Evolutionary conservation across 2,329 filamentous ascomycete genomes (phyloP).

Genomic region (Ceratocystis ficicola): DNA sequence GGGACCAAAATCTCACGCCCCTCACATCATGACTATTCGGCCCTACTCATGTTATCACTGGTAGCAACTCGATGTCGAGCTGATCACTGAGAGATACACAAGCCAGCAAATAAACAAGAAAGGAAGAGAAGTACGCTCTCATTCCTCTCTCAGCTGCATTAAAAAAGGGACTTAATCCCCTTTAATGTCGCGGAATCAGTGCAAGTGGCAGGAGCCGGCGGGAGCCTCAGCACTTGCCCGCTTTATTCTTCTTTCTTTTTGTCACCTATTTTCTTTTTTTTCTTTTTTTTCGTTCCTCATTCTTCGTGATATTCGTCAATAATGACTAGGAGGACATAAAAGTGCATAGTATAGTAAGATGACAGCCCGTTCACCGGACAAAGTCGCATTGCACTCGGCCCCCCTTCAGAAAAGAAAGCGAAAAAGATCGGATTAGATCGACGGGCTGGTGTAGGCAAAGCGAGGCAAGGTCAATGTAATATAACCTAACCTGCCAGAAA

Average conservation of each 20-base stretch:
- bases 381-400: neutral
- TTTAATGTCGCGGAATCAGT: conserved; percentile 9
- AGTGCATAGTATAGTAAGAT: neutral
- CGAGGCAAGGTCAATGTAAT: no score
- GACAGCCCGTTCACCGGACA: neutral
- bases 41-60: neutral
- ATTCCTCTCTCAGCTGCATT: conserved; percentile 2
- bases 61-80: neutral
- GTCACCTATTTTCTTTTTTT: no score
- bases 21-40: neutral
- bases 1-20: neutral
- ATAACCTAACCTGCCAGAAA: neutral
- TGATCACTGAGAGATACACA: neutral
- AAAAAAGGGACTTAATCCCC: neutral
- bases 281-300: neutral
- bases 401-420: neutral
- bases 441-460: neutral
- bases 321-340: neutral
- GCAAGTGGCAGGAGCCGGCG: conserved; percentile 5
- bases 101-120: neutral
- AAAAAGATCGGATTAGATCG: neutral
- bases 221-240: neutral
- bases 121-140: neutral
- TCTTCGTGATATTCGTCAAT: neutral
- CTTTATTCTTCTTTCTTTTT: neutral